These are phyloP conservation scores for Saksenaea vasiformis DNA, from an alignment of 371 early-diverging fungal species.

Conservation along the genomic window DNA sequence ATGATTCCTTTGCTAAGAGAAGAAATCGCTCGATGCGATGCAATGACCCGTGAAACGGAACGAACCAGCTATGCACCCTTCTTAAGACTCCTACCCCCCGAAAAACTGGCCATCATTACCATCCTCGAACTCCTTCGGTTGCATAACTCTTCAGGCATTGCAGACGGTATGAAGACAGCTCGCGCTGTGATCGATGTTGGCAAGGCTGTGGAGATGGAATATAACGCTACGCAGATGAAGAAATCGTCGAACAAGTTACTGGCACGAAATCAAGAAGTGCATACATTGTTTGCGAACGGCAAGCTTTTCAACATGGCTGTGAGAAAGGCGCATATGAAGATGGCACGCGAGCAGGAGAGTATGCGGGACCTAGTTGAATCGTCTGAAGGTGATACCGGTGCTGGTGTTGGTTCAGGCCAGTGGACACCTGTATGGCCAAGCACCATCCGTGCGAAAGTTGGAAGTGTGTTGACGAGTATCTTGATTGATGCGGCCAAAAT, in stretches of 20 bases:
- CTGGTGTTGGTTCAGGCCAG: constrained; percentile 23
- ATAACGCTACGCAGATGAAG: constrained; percentile 77
- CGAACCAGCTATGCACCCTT: constrained; percentile 71
- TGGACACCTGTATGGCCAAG: constrained; percentile 75
- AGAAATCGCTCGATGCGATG: constrained; percentile 57
- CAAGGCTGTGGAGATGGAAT: constrained; percentile 81
- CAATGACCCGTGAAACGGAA: constrained; percentile 15
- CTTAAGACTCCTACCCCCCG: constrained; percentile 71
- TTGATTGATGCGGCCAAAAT: constrained; percentile 78
- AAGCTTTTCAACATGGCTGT: constrained; percentile 81
- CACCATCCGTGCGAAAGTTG: constrained; percentile 64
- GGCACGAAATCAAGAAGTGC: constrained; percentile 48
- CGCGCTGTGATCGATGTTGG: constrained; percentile 72
- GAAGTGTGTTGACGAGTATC: constrained; percentile 69
- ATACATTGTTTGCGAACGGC: constrained; percentile 67
- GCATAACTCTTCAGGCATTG: constrained; percentile 59
- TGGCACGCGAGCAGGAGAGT: constrained; percentile 45
- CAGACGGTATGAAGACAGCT: constrained; percentile 68
- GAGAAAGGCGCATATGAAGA: constrained; percentile 66
- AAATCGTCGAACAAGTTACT: constrained; percentile 29
- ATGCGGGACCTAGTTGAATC: constrained; percentile 15
- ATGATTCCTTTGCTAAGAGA: constrained; percentile 66
- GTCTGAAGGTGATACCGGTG: constrained; percentile 34
- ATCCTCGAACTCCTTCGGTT: constrained; percentile 80
- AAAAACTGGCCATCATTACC: constrained; percentile 82